Evolutionary conservation across 257 asterid genomes (phyloP), one percentile per base, ranked within the genome.

Genomic region (Euphrasia confusa): DNA sequence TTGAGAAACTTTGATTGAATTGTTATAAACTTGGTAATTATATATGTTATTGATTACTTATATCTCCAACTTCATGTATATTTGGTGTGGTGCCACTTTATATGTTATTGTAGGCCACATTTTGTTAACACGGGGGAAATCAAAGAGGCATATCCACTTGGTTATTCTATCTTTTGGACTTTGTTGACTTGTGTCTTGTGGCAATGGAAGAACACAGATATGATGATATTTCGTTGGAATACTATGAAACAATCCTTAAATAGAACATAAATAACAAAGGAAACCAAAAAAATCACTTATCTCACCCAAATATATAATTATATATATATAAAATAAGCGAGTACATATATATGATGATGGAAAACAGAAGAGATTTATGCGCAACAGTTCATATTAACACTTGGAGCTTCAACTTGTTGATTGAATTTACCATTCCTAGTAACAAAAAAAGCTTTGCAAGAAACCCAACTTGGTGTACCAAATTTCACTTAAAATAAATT

Each of bases 361-460:
- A 33, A 63, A 66, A 71, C 74, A 70, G 53, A 2, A 65, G 30
- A 37, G 54, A 42, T 69, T 47, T 61, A 56, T 77, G 84, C 69
- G 21, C 39, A 58, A 70, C 84, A 79, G 78, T 69, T 79, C 84
- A 82, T 63, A 42, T 17, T 54, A 74, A 50, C 81, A 78, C 76
- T 65, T 64, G 11, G 7, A 10, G 21, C 55, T 14, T 52, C 28
- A 57, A 68, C 24, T 70, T 59, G 66, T 63, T 66, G 66, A 70
- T 74, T 69, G 54, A 24, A 49, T 10, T 32, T 69, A 64, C 84
- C 65, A n/a, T 78, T 74, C 65, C 14, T 54, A 27, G 88, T 58
- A 74, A 57, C 71, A 71, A 66, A 60, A 37, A 53, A 15, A 45
- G 40, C 17, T 60, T 63, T 53, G 54, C 72, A 73, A 30, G 12